These are phyloP conservation scores for Combretum micranthum DNA, from an alignment of 345 rosid genomes.

Conservation along the genomic window DNA sequence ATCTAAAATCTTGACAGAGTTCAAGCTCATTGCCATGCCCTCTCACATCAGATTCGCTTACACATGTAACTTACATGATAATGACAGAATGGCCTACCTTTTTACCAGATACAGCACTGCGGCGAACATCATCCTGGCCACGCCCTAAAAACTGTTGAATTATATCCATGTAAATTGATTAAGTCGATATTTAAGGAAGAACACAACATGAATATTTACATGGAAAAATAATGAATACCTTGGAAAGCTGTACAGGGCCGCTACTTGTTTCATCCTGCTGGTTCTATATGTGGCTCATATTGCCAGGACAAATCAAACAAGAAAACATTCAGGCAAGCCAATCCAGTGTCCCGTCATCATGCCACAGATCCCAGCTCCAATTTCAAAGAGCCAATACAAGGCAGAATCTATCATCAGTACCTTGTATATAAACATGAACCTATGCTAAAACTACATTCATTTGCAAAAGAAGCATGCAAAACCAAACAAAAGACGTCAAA, in stretches of 20 bases:
- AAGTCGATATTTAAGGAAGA: not conserved
- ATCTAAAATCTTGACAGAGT: too few relatives aligned
- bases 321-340: conserved; percentile 53
- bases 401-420: conserved; percentile 66
- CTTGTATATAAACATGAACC: conserved; percentile 20
- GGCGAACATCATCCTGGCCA: conserved; percentile 69
- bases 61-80: not conserved
- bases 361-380: conserved; percentile 97
- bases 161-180: not conserved
- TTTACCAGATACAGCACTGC: conserved; percentile 97
- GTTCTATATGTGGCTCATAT: conserved; percentile 72
- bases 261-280: conserved; percentile 63
- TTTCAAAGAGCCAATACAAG: conserved; percentile 80
- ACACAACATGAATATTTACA: conserved; percentile 1
- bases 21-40: too few relatives aligned
- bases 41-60: too few relatives aligned
- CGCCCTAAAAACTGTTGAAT: conserved; percentile 61
- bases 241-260: conserved; percentile 89
- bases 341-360: conserved; percentile 52
- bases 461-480: not conserved
- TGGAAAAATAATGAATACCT: conserved; percentile 31
- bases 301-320: conserved; percentile 56
- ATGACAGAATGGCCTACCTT: conserved; percentile 35
- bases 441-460: not conserved
- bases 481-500: not conserved